These are phyloP conservation scores for Dryas octopetala DNA, from an alignment of 306 rosid species.

Conservation along the genomic window DNA sequence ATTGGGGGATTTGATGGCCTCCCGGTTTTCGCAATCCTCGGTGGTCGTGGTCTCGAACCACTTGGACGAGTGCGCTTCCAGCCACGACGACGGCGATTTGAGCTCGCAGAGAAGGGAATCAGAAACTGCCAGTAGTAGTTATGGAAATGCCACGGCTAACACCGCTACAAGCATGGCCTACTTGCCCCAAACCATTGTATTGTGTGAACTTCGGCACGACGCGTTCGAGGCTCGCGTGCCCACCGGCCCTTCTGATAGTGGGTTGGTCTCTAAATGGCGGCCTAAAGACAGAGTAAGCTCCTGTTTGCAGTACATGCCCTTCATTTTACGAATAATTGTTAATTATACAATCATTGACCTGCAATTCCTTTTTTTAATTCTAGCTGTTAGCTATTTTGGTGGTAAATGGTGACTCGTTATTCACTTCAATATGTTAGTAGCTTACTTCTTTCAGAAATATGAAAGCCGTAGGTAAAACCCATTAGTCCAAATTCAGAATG, in stretches of 20 bases:
- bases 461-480: neutral
- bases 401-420: neutral
- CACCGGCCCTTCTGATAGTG: constrained; percentile 73
- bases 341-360: neutral
- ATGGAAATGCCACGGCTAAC: constrained; percentile 46
- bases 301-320: neutral
- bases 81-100: constrained; percentile 46
- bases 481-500: neutral
- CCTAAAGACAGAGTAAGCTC: constrained; percentile 82
- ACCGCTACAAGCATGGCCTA: constrained; percentile 78
- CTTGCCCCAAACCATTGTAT: constrained; percentile 67
- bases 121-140: constrained; percentile 57
- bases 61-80: constrained; percentile 46
- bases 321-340: neutral
- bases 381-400: neutral
- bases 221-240: constrained; percentile 73
- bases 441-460: neutral
- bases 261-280: constrained; percentile 92
- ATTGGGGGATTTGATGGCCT: constrained; percentile 97
- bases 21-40: constrained; percentile 87
- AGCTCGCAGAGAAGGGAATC: constrained; percentile 52
- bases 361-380: neutral
- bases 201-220: constrained; percentile 84
- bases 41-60: constrained; percentile 60
- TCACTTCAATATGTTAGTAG: neutral